These are phyloP conservation scores for Pulveroboletus ravenelii DNA, from an alignment of 768 basidiomycete species.

Conservation along the genomic window DNA sequence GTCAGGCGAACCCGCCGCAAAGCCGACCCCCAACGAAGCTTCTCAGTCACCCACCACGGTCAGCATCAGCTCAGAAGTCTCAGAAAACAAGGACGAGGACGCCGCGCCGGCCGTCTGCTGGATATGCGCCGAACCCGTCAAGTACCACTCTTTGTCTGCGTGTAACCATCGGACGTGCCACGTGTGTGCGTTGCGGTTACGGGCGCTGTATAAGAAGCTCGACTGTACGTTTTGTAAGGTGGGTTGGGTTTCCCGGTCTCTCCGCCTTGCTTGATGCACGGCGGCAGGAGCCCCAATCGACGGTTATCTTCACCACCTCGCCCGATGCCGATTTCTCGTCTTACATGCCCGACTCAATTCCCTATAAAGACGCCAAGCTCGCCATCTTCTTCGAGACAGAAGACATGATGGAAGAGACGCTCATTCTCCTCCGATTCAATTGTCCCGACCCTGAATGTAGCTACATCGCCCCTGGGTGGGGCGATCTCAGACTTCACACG, in stretches of 20 bases:
- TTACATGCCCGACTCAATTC: constrained; percentile 50
- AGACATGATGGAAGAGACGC: constrained; percentile 93
- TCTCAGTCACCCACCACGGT: not conserved
- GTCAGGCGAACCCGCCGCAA: not conserved
- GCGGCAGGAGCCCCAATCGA: constrained; percentile 62
- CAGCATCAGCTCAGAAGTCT: not conserved
- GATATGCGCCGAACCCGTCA: constrained; percentile 94
- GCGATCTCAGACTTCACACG: constrained; percentile 81
- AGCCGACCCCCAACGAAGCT: not conserved
- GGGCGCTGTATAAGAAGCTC: constrained; percentile 89
- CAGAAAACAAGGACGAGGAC: constrained; percentile 33
- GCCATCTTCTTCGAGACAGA: constrained; percentile 81
- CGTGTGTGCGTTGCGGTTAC: constrained; percentile 80
- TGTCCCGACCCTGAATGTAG: constrained; percentile 84
- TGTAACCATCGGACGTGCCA: constrained; percentile 97
- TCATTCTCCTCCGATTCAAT: constrained; percentile 89
- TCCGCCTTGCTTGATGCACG: not conserved
- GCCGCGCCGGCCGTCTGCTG: constrained; percentile 53
- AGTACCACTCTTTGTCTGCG: constrained; percentile 80
- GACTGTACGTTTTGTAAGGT: constrained; percentile 98
- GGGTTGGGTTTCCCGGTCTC: not conserved
- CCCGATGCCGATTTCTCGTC: constrained; percentile 56
- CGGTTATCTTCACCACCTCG: constrained; percentile 71
- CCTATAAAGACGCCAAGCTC: constrained; percentile 68
- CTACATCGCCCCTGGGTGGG: constrained; percentile 84